Conservation (phyloP, 805 yeast species). For the Isabelozyma pseudorhagii region DNA sequence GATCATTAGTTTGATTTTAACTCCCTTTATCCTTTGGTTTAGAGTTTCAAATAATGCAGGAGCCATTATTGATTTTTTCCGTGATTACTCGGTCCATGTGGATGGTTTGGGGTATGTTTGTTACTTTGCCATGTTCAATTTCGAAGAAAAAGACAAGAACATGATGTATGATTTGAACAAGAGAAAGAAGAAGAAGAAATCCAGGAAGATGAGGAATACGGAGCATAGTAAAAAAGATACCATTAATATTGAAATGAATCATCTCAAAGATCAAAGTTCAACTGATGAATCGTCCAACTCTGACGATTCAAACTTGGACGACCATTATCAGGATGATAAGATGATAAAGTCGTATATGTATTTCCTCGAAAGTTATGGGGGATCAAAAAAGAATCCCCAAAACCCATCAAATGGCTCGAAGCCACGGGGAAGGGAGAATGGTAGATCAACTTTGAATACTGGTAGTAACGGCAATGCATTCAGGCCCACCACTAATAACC, state of each 20-base stretch:
- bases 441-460: neutral
- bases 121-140: conserved; percentile 87
- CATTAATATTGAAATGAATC: conserved; percentile 10
- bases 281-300: conserved; percentile 12
- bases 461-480: neutral
- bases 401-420: neutral
- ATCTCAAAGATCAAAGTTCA: conserved; percentile 6
- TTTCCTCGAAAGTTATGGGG: conserved; percentile 77
- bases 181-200: conserved; percentile 11
- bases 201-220: conserved; percentile 6
- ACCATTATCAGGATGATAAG: conserved; percentile 66
- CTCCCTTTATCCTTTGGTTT: conserved; percentile 90
- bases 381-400: conserved; percentile 3
- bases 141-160: conserved; percentile 54
- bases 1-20: conserved; percentile 72
- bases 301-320: conserved; percentile 29
- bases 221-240: conserved; percentile 1
- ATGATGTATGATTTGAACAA: conserved; percentile 35
- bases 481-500: neutral
- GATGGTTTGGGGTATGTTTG: conserved; percentile 96
- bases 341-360: conserved; percentile 90
- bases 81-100: conserved; percentile 85
- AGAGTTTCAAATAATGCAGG: conserved; percentile 72
- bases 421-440: neutral
- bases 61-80: conserved; percentile 80